phyloP scores from a whole-genome alignment of 345 rosid species.

The Brassica nigra region DNA sequence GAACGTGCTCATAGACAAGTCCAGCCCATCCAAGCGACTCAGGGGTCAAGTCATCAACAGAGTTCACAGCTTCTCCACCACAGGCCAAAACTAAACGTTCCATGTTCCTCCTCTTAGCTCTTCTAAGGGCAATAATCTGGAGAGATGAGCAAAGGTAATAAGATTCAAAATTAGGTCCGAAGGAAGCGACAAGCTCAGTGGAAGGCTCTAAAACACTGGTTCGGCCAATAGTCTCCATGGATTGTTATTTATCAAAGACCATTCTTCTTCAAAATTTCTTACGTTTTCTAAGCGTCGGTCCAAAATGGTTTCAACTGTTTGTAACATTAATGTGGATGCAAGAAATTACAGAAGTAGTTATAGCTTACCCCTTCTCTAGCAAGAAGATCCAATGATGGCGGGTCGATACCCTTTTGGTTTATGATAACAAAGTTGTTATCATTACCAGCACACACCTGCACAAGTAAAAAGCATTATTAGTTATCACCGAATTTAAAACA shows the following conservation, averaged over 20 bases:
- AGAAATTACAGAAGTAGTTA: not conserved
- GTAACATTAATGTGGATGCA: not conserved
- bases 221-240: not conserved
- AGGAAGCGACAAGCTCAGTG: not conserved
- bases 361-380: slow-evolving; percentile 87
- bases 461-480: not conserved
- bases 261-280: not conserved
- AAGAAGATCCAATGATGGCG: slow-evolving; percentile 86
- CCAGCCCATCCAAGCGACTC: slow-evolving; percentile 97
- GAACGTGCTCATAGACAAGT: slow-evolving; percentile 80
- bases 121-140: slow-evolving; percentile 90
- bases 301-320: not conserved
- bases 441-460: slow-evolving; percentile 81
- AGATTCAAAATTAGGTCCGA: not conserved
- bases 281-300: not conserved
- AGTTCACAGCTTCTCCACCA: slow-evolving; percentile 93
- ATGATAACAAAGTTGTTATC: slow-evolving; percentile 76
- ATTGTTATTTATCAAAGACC: not conserved
- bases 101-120: slow-evolving; percentile 98
- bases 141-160: slow-evolving; percentile 1
- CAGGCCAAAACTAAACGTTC: slow-evolving; percentile 89
- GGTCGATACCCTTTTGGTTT: slow-evolving; percentile 96
- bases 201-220: not conserved
- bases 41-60: slow-evolving; percentile 77
- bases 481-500: not conserved